Percentiles rank a stretch among this genome's conserved stretches.
These are phyloP conservation scores for Suillus cothurnatus DNA, from an alignment of 768 basidiomycete species.

Conservation along the genomic window DNA sequence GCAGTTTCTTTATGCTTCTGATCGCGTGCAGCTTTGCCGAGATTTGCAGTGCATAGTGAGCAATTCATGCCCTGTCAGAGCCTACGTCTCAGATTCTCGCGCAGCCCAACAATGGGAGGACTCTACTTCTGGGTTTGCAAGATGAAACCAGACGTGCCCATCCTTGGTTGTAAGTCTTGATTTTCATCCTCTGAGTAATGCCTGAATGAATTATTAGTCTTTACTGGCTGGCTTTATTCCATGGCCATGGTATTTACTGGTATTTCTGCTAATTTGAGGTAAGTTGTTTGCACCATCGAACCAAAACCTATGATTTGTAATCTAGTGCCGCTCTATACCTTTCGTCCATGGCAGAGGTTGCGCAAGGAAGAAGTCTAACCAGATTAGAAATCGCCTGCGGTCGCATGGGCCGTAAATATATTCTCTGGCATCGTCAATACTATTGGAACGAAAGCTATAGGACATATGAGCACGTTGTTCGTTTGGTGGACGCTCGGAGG, in stretches of 20 bases:
- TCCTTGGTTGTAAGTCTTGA: slow-evolving; percentile 49
- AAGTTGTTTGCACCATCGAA: slow-evolving; percentile 1
- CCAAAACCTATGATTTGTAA: not conserved
- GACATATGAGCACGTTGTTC: slow-evolving; percentile 55
- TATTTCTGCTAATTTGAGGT: slow-evolving; percentile 60
- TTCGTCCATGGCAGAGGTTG: slow-evolving; percentile 55
- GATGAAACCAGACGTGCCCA: slow-evolving; percentile 55
- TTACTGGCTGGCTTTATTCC: slow-evolving; percentile 62
- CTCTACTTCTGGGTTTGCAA: slow-evolving; percentile 67
- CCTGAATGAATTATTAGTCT: slow-evolving; percentile 27
- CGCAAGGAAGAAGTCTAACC: slow-evolving; percentile 43
- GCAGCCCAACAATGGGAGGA: slow-evolving; percentile 58
- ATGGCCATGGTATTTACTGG: slow-evolving; percentile 63
- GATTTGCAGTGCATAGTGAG: slow-evolving; percentile 60
- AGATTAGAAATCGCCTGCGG: slow-evolving; percentile 52
- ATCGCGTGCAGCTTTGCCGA: slow-evolving; percentile 59
- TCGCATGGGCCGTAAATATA: slow-evolving; percentile 62
- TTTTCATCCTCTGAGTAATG: not conserved
- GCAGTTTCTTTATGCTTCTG: slow-evolving; percentile 59
- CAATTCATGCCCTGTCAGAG: not conserved
- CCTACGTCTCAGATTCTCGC: slow-evolving; percentile 1
- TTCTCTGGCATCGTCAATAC: slow-evolving; percentile 56
- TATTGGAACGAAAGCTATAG: slow-evolving; percentile 57
- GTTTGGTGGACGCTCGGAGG: slow-evolving; percentile 66
- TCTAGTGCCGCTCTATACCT: slow-evolving; percentile 53